phyloP scores from a whole-genome alignment of 1,284 basidiomycete species.

The Heterobasidion parviporum region DNA sequence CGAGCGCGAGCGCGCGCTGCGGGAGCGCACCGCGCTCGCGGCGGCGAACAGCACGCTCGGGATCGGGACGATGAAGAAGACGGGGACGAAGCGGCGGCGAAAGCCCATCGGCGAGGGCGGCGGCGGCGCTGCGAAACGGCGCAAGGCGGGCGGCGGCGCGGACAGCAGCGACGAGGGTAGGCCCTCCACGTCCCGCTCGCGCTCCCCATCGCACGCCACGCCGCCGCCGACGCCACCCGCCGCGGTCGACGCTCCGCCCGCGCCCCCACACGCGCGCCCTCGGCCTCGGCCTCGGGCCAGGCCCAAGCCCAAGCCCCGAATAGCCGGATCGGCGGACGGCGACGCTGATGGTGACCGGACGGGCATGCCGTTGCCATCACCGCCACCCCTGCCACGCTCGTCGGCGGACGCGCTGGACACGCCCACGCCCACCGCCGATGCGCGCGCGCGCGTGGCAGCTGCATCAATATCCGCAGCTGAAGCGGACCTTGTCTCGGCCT shows the following conservation, averaged over 20 bases:
- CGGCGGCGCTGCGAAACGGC: slow-evolving; percentile 15
- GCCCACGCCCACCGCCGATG: no score
- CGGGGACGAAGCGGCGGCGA: slow-evolving; percentile 64
- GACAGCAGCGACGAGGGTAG: no score
- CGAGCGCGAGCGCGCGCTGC: slow-evolving; percentile 55
- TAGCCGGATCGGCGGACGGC: background rate
- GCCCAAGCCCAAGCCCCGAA: background rate
- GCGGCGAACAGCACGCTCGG: slow-evolving; percentile 32
- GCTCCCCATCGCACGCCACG: no score
- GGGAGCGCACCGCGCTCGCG: slow-evolving; percentile 39
- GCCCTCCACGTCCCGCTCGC: no score
- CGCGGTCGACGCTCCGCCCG: no score
- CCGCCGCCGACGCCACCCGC: no score
- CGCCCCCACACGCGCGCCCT: no score
- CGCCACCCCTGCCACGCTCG: background rate
- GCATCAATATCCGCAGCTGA: slow-evolving; percentile 3
- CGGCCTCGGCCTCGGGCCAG: no score
- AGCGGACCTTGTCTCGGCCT: background rate
- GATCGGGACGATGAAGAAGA: slow-evolving; percentile 49
- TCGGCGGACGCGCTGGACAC: background rate
- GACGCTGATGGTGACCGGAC: background rate
- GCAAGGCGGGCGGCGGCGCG: background rate
- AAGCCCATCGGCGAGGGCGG: slow-evolving; percentile 20
- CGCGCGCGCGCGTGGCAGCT: no score
- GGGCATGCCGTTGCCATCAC: background rate